Conservation (phyloP, 176 grass and related monocot species). For the Avena atlantica region DNA sequence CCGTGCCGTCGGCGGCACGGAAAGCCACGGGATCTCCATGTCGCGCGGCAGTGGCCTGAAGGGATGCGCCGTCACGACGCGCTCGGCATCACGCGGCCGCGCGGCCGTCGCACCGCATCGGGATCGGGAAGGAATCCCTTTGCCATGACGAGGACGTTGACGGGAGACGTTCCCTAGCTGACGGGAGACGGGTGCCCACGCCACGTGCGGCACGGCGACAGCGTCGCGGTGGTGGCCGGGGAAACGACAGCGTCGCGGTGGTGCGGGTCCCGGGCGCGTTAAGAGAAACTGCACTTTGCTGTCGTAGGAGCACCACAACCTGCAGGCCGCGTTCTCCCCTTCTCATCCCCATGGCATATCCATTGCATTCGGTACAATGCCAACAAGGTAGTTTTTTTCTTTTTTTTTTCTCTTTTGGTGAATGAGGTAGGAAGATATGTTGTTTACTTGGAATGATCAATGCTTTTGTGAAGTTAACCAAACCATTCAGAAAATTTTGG, state of each 20-base stretch:
- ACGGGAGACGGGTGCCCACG: slow-evolving; percentile 8
- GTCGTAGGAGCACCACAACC: too few species aligned
- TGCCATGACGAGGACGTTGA: background rate
- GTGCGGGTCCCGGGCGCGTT: background rate
- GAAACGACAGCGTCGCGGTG: background rate
- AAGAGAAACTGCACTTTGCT: too few species aligned
- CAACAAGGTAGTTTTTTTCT: too few species aligned
- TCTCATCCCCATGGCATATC: too few species aligned
- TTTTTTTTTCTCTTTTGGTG: too few species aligned
- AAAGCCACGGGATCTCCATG: slow-evolving; percentile 30
- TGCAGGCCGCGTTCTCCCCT: too few species aligned
- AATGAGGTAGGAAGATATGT: too few species aligned
- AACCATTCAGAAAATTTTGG: too few species aligned
- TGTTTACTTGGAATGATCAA: too few species aligned
- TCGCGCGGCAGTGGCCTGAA: slow-evolving; percentile 43
- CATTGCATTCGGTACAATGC: too few species aligned
- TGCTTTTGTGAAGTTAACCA: too few species aligned
- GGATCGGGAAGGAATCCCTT: background rate
- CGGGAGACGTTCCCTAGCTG: background rate
- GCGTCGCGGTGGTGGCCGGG: background rate
- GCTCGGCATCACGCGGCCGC: slow-evolving; percentile 28
- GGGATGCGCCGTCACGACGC: slow-evolving; percentile 46
- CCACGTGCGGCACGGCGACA: slow-evolving; percentile 35
- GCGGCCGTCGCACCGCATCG: background rate
- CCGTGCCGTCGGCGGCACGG: background rate